Conservation (phyloP, 345 rosid genomes). For the Hibiscus trionum region DNA sequence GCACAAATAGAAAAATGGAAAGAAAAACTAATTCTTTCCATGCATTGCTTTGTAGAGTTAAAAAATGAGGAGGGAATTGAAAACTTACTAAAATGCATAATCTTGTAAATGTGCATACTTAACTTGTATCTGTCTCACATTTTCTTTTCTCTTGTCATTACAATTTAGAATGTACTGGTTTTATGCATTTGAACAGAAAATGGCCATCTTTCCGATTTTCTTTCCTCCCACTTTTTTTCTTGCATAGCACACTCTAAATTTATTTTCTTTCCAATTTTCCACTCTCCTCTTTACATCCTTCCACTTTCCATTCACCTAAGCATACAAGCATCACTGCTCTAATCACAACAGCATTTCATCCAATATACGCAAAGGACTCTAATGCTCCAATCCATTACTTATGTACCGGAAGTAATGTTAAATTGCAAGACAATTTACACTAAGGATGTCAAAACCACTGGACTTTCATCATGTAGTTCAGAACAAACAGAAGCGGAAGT, state of each 20-base stretch:
- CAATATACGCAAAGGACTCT: neutral
- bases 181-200: too few relatives aligned
- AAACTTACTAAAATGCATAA: neutral
- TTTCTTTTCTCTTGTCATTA: neutral
- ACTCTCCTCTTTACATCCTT: too few relatives aligned
- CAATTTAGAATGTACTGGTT: too few relatives aligned
- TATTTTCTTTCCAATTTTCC: too few relatives aligned
- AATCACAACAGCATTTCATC: neutral
- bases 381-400: neutral
- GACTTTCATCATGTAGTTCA: neutral
- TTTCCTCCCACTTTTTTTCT: neutral
- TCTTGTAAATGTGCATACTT: neutral
- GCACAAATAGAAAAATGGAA: neutral
- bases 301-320: too few relatives aligned
- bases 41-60: neutral
- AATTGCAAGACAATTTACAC: neutral
- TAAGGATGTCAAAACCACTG: neutral
- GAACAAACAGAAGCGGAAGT: neutral
- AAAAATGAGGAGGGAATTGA: neutral
- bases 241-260: too few relatives aligned
- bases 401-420: neutral
- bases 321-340: neutral
- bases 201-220: too few relatives aligned
- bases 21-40: neutral
- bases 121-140: neutral